Percentiles rank a stretch among this genome's conserved stretches.
Evolutionary conservation across 1,284 basidiomycete genomes (phyloP).

Genomic region (Tilletia setariae): DNA sequence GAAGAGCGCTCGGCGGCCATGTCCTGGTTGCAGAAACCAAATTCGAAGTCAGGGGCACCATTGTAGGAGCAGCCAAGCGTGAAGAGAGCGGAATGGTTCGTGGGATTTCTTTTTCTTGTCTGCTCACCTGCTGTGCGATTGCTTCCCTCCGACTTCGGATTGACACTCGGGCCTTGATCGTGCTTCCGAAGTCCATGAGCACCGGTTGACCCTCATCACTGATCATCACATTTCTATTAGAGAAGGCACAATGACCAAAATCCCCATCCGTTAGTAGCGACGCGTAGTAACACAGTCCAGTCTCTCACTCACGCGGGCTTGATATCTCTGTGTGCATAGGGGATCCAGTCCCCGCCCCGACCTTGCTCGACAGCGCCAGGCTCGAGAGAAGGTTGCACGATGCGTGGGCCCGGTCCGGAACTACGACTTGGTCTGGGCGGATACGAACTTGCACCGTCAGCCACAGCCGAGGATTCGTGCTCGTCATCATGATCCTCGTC

Average conservation of each 20-base stretch:
- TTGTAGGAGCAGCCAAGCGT: too few species aligned
- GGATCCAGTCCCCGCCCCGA: slow-evolving; percentile 57
- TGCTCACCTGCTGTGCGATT: slow-evolving; percentile 43
- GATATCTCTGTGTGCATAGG: slow-evolving; percentile 94
- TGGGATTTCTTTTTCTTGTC: too few species aligned
- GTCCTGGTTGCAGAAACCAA: slow-evolving; percentile 23
- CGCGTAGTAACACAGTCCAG: neutral
- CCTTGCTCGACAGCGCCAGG: slow-evolving; percentile 57
- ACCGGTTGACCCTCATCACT: slow-evolving; percentile 79
- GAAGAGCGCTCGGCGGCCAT: slow-evolving; percentile 49
- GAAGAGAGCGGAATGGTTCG: too few species aligned
- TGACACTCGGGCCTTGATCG: slow-evolving; percentile 71
- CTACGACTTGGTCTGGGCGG: slow-evolving; percentile 31
- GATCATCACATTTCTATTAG: slow-evolving; percentile 77
- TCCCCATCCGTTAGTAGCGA: neutral
- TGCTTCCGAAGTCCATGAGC: slow-evolving; percentile 97
- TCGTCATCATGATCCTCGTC: slow-evolving; percentile 56
- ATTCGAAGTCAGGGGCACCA: neutral
- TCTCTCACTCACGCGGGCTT: slow-evolving; percentile 78
- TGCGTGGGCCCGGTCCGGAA: neutral
- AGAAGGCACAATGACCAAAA: neutral
- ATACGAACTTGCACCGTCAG: slow-evolving; percentile 28
- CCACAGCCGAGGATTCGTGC: slow-evolving; percentile 2
- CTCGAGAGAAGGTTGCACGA: slow-evolving; percentile 12
- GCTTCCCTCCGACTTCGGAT: slow-evolving; percentile 81